These are phyloP conservation scores for Ascobolus immersus DNA, from an alignment of 495 filamentous ascomycete genomes.

Conservation along the genomic window DNA sequence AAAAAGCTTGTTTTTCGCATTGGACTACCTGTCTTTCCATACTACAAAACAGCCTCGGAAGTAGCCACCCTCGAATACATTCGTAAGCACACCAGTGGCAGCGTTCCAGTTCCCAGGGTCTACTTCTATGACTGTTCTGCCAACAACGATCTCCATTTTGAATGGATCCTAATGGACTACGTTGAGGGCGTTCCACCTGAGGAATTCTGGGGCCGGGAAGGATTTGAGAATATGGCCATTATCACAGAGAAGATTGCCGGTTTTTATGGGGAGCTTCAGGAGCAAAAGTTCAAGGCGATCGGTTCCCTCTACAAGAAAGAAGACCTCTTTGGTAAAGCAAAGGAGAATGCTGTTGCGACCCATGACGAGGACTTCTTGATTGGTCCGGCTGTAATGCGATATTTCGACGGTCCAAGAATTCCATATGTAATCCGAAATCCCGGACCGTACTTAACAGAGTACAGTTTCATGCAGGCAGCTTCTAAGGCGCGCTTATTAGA, in stretches of 20 bases:
- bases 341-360: neutral
- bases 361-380: slow-evolving; percentile 5
- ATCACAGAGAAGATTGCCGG: slow-evolving; percentile 19
- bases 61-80: slow-evolving; percentile 29
- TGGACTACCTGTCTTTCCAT: slow-evolving; percentile 26
- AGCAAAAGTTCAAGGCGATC: slow-evolving; percentile 16
- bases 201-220: slow-evolving; percentile 20
- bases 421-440: slow-evolving; percentile 9
- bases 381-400: slow-evolving; percentile 15
- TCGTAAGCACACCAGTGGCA: slow-evolving; percentile 19
- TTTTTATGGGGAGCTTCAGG: slow-evolving; percentile 14
- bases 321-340: too few relatives aligned
- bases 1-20: slow-evolving; percentile 22
- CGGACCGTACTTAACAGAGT: slow-evolving; percentile 12
- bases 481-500: too few relatives aligned
- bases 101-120: slow-evolving; percentile 27
- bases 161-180: slow-evolving; percentile 34
- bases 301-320: slow-evolving; percentile 19
- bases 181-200: slow-evolving; percentile 20
- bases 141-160: slow-evolving; percentile 26
- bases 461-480: slow-evolving; percentile 14
- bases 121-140: slow-evolving; percentile 22
- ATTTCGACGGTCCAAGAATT: too few relatives aligned
- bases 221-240: slow-evolving; percentile 16
- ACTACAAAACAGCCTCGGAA: slow-evolving; percentile 27